Evolutionary conservation across 768 basidiomycete species (phyloP), one percentile per base, ranked within the genome.

Genomic region (Suillus alpinus): DNA sequence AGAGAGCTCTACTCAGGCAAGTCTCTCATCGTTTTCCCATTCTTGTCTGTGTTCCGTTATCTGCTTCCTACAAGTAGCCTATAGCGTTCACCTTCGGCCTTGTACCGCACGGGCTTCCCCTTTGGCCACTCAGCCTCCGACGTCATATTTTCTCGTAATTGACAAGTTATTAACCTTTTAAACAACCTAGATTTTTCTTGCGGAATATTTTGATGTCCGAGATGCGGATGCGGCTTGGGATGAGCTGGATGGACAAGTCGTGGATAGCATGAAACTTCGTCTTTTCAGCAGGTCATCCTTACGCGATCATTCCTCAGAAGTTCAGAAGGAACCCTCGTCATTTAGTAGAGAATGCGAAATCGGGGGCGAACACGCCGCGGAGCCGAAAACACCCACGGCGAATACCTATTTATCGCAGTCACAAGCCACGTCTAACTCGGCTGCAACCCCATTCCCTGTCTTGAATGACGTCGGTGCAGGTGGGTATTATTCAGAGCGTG

Each of bases 151-250:
- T 50, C 20, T 20, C 51, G 23, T 18, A n/a, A 39, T 55, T 39
- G 36, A 39, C 16, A 23, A 23, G 1, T 37, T 5, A 29, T 55
- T 55, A 55, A 55, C 53, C 23, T 39, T 26, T 55, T 16, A 16
- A 39, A 39, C 36, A 16, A 16, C 26, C 6, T 62, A 80, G 71
- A 71, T 80, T 32, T 91, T 85, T 71, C 74, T 73, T 43, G 82
- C 86, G 56, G 89, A 91, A 63, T 94, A 83, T 69, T 88, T 80
- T 67, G 89, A 92, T 67, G 77, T 83, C 31, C 80, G 88, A 29
- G 80, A 81, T 41, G 85, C 88, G 6, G 73, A 78, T 41, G 66
- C 69, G 12, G 89, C 90, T 14, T 80, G 76, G 65, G 70, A 73
- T 50, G 75, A 75, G 49, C 73, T 93, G 20, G 68, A 88, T 51